phyloP scores from a whole-genome alignment of 192 early-diverging fungal species.

The Mortierella hygrophila region DNA sequence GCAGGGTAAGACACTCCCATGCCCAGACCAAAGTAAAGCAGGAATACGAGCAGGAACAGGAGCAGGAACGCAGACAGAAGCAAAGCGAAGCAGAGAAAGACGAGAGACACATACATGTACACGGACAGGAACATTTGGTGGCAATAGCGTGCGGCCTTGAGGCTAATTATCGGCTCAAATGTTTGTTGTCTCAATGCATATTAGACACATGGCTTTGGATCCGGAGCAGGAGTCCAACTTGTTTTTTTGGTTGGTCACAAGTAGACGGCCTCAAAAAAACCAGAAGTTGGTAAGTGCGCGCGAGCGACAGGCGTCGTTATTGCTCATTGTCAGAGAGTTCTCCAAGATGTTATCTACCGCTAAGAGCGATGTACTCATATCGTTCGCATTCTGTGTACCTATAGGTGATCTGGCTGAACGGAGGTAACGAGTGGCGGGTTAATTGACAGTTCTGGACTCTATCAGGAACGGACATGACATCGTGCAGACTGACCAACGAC shows the following conservation, averaged over 20 bases:
- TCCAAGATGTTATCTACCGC: too few species aligned
- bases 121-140: background rate
- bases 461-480: background rate
- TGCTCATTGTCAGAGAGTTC: background rate
- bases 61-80: background rate
- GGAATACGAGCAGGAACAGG: background rate
- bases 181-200: background rate
- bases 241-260: constrained; percentile 68
- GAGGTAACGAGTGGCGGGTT: constrained; percentile 61
- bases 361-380: background rate
- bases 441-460: background rate
- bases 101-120: background rate
- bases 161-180: background rate
- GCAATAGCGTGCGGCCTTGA: background rate
- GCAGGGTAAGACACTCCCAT: constrained; percentile 52
- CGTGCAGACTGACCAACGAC: background rate
- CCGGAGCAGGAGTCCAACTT: constrained; percentile 44
- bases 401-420: constrained; percentile 77
- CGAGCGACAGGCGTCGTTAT: background rate
- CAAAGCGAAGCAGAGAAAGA: background rate
- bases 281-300: constrained; percentile 56
- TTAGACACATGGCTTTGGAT: constrained; percentile 61
- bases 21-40: background rate
- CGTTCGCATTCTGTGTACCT: background rate
- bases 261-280: constrained; percentile 13